Conservation (phyloP, 2,329 filamentous ascomycete species). For the Trichoderma oligosporum region DNA sequence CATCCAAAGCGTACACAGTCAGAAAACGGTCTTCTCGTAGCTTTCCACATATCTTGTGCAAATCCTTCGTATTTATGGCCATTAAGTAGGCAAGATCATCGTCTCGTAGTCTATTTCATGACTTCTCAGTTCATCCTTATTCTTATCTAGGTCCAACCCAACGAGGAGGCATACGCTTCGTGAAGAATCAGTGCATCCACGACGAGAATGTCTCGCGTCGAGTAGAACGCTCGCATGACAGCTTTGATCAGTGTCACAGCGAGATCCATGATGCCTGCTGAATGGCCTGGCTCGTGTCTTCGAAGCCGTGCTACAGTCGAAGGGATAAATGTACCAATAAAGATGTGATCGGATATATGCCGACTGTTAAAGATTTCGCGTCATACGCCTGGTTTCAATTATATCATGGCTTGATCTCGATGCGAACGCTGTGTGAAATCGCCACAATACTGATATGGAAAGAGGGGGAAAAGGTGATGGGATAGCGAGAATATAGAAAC, state of each 20-base stretch:
- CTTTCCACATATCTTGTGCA: constrained; percentile 83
- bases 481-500: neutral
- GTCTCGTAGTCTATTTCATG: constrained; percentile 76
- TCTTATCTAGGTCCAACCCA: neutral
- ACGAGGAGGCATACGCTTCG: constrained; percentile 56
- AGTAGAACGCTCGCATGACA: constrained; percentile 81
- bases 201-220: constrained; percentile 77
- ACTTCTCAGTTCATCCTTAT: constrained; percentile 59
- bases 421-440: neutral
- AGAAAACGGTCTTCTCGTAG: constrained; percentile 84
- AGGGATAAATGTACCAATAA: neutral
- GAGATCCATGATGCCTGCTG: constrained; percentile 44
- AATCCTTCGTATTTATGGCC: constrained; percentile 84
- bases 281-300: neutral
- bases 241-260: constrained; percentile 79
- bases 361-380: neutral
- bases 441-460: neutral
- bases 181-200: constrained; percentile 84
- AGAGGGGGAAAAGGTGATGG: neutral
- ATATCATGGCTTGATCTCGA: neutral
- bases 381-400: neutral
- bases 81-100: constrained; percentile 84
- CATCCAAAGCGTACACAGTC: constrained; percentile 60
- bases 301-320: neutral
- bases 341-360: neutral